Percentiles rank a stretch among this genome's conserved stretches.
phyloP scores from a whole-genome alignment of 805 yeast genomes.

The Saccharomycopsis capsularis region DNA sequence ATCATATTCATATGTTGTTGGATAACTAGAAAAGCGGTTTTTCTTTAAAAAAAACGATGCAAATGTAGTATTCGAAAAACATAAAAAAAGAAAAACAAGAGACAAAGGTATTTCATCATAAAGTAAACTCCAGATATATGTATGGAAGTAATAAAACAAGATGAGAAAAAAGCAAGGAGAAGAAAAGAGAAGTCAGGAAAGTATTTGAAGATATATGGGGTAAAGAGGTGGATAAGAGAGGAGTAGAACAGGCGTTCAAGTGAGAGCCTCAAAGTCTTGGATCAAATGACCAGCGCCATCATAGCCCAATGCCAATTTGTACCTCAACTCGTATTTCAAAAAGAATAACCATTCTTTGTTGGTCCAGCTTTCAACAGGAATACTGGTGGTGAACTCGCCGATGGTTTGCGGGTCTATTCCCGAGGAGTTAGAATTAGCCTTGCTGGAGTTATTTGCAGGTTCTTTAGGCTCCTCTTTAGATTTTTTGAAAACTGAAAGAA shows the following conservation, averaged over 20 bases:
- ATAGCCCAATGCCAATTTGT: constrained; percentile 13
- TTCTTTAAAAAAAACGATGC: no score
- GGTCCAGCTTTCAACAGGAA: constrained; percentile 18
- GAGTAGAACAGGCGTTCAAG: neutral
- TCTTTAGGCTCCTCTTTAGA: constrained; percentile 4
- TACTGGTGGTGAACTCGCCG: constrained; percentile 3
- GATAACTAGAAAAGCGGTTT: no score
- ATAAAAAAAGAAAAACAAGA: no score
- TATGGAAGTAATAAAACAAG: neutral
- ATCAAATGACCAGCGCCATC: constrained; percentile 21
- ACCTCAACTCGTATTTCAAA: constrained; percentile 18
- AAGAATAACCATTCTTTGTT: constrained; percentile 21
- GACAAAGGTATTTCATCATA: no score
- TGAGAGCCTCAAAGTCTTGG: constrained; percentile 8
- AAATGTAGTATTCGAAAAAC: neutral
- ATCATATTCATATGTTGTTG: no score
- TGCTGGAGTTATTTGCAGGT: neutral
- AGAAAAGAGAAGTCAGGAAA: neutral
- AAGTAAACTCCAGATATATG: no score
- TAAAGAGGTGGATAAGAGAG: neutral
- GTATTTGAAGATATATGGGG: neutral
- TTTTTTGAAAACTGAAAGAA: constrained; percentile 12
- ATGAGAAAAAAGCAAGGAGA: neutral
- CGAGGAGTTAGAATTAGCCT: no score
- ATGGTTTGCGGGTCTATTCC: neutral